phyloP scores from a whole-genome alignment of 2,329 filamentous ascomycete species.

The Cordyceps militaris region DNA sequence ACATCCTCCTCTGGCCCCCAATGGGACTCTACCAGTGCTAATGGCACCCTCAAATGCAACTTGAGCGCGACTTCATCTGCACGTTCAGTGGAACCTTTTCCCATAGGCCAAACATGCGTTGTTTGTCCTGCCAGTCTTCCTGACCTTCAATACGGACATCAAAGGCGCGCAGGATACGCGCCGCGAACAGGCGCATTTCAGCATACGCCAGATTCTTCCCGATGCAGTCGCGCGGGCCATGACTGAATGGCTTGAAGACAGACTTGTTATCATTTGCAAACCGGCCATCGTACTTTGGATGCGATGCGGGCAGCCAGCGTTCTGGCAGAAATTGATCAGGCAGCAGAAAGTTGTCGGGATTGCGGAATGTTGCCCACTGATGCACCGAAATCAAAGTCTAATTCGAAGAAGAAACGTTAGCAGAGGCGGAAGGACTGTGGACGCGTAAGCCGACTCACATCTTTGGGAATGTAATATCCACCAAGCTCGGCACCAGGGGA shows the following conservation, averaged over 20 bases:
- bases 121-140: slow-evolving; percentile 18
- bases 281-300: slow-evolving; percentile 26
- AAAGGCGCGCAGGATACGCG: slow-evolving; percentile 38
- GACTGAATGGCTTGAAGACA: slow-evolving; percentile 31
- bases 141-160: slow-evolving; percentile 30
- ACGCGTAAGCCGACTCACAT: slow-evolving; percentile 21
- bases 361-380: slow-evolving; percentile 39
- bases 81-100: slow-evolving; percentile 17
- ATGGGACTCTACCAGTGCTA: too few species aligned
- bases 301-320: slow-evolving; percentile 29
- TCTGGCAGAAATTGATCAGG: slow-evolving; percentile 41
- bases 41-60: not conserved
- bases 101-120: slow-evolving; percentile 17
- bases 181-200: slow-evolving; percentile 41
- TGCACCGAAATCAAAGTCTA: slow-evolving; percentile 27
- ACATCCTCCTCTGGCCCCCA: too few species aligned
- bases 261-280: slow-evolving; percentile 34
- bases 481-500: slow-evolving; percentile 28
- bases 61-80: not conserved
- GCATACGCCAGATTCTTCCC: slow-evolving; percentile 36
- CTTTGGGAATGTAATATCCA: slow-evolving; percentile 28
- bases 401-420: not conserved
- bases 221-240: slow-evolving; percentile 34
- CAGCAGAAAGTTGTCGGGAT: slow-evolving; percentile 36
- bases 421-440: not conserved